Percentiles rank a stretch among this genome's conserved stretches.
These are phyloP conservation scores for Pseudopediastrum boryanum DNA, from an alignment of 139 green algal species.

Conservation along the genomic window DNA sequence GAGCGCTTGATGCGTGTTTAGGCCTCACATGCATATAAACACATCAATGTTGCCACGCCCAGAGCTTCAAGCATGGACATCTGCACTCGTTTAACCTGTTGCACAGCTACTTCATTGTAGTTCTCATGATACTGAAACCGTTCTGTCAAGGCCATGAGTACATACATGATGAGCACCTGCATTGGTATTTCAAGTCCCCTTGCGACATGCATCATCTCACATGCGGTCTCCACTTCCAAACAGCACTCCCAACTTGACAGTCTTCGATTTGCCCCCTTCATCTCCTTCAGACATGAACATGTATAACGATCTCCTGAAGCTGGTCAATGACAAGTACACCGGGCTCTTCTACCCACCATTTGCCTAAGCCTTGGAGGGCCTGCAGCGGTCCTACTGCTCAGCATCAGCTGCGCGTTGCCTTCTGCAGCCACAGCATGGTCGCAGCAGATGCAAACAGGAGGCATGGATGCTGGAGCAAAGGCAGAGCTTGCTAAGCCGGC, in stretches of 20 bases:
- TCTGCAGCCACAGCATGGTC: no score
- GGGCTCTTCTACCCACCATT: slow-evolving; percentile 57
- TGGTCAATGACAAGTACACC: slow-evolving; percentile 51
- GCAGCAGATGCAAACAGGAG: no score
- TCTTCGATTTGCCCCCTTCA: background rate
- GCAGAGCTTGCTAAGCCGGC: no score
- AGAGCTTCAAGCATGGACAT: background rate
- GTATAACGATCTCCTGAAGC: slow-evolving; percentile 74
- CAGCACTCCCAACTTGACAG: background rate
- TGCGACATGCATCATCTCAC: background rate
- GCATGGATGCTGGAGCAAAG: no score
- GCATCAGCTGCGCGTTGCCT: no score
- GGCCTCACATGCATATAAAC: background rate
- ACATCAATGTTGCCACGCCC: background rate
- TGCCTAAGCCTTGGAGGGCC: no score
- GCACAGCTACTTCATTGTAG: background rate
- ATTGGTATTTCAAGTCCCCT: background rate
- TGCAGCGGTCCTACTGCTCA: no score
- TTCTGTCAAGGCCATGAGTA: background rate
- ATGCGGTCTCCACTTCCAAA: background rate
- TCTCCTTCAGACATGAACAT: slow-evolving; percentile 64
- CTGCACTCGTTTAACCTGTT: background rate
- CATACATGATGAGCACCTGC: background rate
- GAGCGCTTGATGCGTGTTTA: background rate
- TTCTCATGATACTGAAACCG: background rate